A percentile compares a stretch with the other conserved stretches of the same genome.
These are phyloP conservation scores for Peterozyma toletana DNA, from an alignment of 805 yeast genomes.

Conservation along the genomic window DNA sequence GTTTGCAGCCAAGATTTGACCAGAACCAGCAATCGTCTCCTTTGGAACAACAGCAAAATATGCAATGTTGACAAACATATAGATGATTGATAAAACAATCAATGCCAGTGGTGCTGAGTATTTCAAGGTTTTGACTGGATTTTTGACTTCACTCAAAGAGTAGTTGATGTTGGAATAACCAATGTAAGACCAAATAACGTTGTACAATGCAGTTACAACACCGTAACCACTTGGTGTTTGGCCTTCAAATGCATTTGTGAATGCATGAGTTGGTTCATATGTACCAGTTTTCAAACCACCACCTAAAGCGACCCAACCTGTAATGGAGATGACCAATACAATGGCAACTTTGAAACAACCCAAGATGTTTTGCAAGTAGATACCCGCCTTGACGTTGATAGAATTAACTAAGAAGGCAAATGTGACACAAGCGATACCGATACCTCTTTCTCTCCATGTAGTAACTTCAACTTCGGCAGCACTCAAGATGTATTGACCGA, in stretches of 20 bases:
- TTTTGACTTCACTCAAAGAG: constrained; percentile 71
- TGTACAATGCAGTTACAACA: constrained; percentile 68
- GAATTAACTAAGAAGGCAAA: constrained; percentile 63
- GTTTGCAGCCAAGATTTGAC: constrained; percentile 67
- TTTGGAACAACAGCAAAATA: constrained; percentile 78
- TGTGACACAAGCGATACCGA: constrained; percentile 69
- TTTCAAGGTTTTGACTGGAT: constrained; percentile 63
- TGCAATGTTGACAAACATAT: constrained; percentile 72
- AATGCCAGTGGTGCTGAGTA: constrained; percentile 74
- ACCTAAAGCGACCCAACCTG: constrained; percentile 81
- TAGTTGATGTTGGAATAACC: constrained; percentile 82
- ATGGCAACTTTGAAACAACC: constrained; percentile 73
- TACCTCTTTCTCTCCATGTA: constrained; percentile 37
- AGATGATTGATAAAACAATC: constrained; percentile 50
- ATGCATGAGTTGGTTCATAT: constrained; percentile 36
- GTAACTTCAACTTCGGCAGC: constrained; percentile 24
- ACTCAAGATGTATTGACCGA: constrained; percentile 58
- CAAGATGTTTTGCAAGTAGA: constrained; percentile 54
- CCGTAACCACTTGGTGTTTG: constrained; percentile 42
- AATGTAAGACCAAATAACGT: constrained; percentile 78
- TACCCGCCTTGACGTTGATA: constrained; percentile 55
- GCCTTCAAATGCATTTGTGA: constrained; percentile 29
- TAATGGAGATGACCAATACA: constrained; percentile 58
- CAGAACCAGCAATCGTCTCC: constrained; percentile 51
- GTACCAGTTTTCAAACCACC: constrained; percentile 50